Evolutionary conservation across 768 basidiomycete genomes (phyloP).

Genomic region (Dioszegia crocea): DNA sequence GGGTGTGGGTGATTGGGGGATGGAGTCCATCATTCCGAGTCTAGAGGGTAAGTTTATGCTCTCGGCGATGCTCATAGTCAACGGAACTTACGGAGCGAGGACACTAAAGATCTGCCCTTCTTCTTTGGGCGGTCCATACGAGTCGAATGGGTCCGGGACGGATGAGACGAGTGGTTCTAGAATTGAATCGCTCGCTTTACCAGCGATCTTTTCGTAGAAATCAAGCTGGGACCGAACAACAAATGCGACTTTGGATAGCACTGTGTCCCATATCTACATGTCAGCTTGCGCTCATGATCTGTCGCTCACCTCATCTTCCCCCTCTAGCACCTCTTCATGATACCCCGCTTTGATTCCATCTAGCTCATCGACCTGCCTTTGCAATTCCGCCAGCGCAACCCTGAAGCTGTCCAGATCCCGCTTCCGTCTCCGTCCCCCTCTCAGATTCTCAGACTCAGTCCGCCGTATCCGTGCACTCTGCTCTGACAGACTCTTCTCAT

Average conservation of each 20-base stretch:
- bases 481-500: slow-evolving; percentile 75
- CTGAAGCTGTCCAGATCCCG: slow-evolving; percentile 85
- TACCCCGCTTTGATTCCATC: slow-evolving; percentile 79
- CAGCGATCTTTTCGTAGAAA: slow-evolving; percentile 63
- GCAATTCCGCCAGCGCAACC: slow-evolving; percentile 72
- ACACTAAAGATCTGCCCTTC: slow-evolving; percentile 93
- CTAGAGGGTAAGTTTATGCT: neutral
- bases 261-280: slow-evolving; percentile 70
- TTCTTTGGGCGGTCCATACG: slow-evolving; percentile 79
- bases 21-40: slow-evolving; percentile 12
- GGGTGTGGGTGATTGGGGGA: slow-evolving; percentile 13
- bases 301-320: slow-evolving; percentile 69
- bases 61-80: too few relatives aligned
- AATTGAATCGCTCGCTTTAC: slow-evolving; percentile 64
- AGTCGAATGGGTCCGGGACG: slow-evolving; percentile 87
- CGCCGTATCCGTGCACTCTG: slow-evolving; percentile 79
- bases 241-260: slow-evolving; percentile 80
- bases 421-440: slow-evolving; percentile 61
- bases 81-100: slow-evolving; percentile 64
- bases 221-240: slow-evolving; percentile 87
- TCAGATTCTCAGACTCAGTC: slow-evolving; percentile 80
- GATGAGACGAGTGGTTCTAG: slow-evolving; percentile 86
- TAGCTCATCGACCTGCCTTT: slow-evolving; percentile 84
- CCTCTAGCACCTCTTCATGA: slow-evolving; percentile 80
- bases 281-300: neutral